Evolutionary conservation across 352 stramenopile species (phyloP).

Genomic region (Phytophthora foliorum): DNA sequence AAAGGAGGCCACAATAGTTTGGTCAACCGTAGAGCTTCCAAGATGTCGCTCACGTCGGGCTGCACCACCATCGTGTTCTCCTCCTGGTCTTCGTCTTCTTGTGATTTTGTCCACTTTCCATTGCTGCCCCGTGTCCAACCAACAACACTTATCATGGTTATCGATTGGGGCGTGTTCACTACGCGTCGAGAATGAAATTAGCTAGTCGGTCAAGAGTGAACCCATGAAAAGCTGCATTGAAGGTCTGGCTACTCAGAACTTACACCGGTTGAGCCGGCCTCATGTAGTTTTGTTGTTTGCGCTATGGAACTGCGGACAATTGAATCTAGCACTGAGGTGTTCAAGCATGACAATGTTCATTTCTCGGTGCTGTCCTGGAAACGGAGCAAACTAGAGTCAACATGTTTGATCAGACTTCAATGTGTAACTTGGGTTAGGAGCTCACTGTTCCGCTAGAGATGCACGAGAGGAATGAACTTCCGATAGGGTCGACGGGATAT

Average conservation of each 20-base stretch:
- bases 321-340: too few relatives aligned
- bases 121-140: background rate
- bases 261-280: background rate
- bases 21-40: slow-evolving; percentile 8
- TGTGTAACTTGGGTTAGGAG: too few relatives aligned
- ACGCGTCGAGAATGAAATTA: background rate
- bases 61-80: background rate
- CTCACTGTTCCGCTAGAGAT: too few relatives aligned
- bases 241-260: too few relatives aligned
- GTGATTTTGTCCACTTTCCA: background rate
- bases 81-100: background rate
- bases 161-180: background rate
- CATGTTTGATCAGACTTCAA: too few relatives aligned
- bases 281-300: background rate
- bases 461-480: background rate
- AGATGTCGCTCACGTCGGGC: slow-evolving; percentile 5
- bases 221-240: background rate
- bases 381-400: background rate
- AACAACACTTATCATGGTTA: background rate
- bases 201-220: background rate
- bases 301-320: too few relatives aligned
- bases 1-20: background rate
- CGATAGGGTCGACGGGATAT: background rate
- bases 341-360: too few relatives aligned
- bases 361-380: too few relatives aligned